A percentile compares a stretch with the other conserved stretches of the same genome.
phyloP scores from a whole-genome alignment of 495 filamentous ascomycete species.

The Penicillium parvum region DNA sequence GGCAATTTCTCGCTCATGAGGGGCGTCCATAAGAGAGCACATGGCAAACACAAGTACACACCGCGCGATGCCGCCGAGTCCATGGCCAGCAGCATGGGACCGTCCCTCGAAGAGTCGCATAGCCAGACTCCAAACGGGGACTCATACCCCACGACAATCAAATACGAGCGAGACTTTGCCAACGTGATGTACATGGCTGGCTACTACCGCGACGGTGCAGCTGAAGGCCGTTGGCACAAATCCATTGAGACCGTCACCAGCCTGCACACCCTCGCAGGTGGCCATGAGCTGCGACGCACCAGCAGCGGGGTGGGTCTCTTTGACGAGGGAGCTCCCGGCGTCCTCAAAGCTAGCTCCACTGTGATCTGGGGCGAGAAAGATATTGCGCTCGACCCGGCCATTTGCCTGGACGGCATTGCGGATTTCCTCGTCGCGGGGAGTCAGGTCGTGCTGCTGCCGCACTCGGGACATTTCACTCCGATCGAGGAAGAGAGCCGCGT shows the following conservation, averaged over 20 bases:
- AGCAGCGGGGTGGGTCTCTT: constrained; percentile 43
- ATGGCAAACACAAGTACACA: constrained; percentile 25
- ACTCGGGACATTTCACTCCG: constrained; percentile 41
- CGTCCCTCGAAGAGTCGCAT: constrained; percentile 30
- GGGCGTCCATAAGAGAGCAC: constrained; percentile 27
- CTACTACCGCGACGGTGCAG: constrained; percentile 47
- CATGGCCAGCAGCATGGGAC: constrained; percentile 42
- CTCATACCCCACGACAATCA: constrained; percentile 28
- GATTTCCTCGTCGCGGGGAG: constrained; percentile 38
- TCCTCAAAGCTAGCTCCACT: constrained; percentile 45
- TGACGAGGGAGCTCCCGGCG: constrained; percentile 40
- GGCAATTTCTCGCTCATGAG: constrained; percentile 43
- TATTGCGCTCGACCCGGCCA: constrained; percentile 30
- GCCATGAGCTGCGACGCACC: constrained; percentile 19
- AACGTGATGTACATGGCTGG: constrained; percentile 40
- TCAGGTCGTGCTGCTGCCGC: constrained; percentile 38
- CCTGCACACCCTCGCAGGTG: constrained; percentile 37
- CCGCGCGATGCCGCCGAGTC: constrained; percentile 32
- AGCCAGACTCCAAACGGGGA: constrained; percentile 31
- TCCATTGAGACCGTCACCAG: constrained; percentile 43
- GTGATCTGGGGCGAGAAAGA: constrained; percentile 52
- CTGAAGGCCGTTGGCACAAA: constrained; percentile 40
- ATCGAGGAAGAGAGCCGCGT: constrained; percentile 36
- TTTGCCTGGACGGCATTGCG: constrained; percentile 40
- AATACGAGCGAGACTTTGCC: constrained; percentile 23